These are phyloP conservation scores for Eutypa lata DNA, from an alignment of 2,329 filamentous ascomycete genomes.

Conservation along the genomic window DNA sequence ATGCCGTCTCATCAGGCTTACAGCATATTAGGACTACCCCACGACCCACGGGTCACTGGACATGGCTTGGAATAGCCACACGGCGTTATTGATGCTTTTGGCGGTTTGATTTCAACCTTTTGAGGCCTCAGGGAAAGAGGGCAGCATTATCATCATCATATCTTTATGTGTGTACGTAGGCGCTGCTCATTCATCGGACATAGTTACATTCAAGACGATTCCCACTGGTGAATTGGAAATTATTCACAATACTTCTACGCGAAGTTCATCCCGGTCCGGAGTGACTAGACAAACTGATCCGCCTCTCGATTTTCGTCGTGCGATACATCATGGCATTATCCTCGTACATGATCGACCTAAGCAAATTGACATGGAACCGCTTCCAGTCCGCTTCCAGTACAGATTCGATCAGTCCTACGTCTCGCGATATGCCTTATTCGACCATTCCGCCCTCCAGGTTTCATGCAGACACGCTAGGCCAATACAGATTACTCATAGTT, in stretches of 20 bases:
- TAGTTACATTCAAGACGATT: constrained; percentile 2
- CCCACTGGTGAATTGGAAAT: background rate
- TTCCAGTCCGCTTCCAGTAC: too few species aligned
- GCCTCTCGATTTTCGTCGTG: background rate
- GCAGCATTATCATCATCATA: constrained; percentile 11
- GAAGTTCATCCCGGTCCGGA: background rate
- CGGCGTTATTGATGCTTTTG: constrained; percentile 15
- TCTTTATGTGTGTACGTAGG: constrained; percentile 14
- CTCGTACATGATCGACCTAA: too few species aligned
- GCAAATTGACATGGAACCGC: too few species aligned
- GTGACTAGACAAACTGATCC: background rate
- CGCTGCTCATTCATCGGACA: constrained; percentile 1
- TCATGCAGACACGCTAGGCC: too few species aligned
- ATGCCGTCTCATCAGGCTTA: constrained; percentile 24
- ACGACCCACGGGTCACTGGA: constrained; percentile 15
- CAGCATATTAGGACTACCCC: constrained; percentile 23
- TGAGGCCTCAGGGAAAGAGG: constrained; percentile 7
- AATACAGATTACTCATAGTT: too few species aligned
- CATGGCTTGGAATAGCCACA: constrained; percentile 19
- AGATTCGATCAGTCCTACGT: too few species aligned
- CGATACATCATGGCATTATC: too few species aligned
- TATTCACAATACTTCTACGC: background rate
- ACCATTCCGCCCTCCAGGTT: too few species aligned
- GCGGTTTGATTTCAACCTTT: constrained; percentile 13
- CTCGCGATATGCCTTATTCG: too few species aligned